phyloP scores from a whole-genome alignment of 2,329 filamentous ascomycete species.

The Pestalotiopsis sp. region DNA sequence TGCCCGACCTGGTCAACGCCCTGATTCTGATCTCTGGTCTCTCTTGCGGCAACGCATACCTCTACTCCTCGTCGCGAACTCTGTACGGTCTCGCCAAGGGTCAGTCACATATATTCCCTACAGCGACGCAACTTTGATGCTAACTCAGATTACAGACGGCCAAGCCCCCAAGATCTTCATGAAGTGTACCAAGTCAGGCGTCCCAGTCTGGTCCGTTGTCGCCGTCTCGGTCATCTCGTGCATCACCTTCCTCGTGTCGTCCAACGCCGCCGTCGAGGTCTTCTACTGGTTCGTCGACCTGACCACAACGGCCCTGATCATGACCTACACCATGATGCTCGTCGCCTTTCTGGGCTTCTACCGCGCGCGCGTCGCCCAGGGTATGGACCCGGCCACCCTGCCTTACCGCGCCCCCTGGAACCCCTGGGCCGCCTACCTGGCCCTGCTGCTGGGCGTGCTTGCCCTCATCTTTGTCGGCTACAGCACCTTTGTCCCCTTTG shows the following conservation, averaged over 20 bases:
- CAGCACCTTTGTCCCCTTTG: conserved; percentile 53
- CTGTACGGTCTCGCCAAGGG: conserved; percentile 28
- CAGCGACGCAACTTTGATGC: neutral
- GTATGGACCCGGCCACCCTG: conserved; percentile 45
- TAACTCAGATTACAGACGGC: conserved; percentile 19
- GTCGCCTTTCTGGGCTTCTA: conserved; percentile 48
- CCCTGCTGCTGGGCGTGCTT: conserved; percentile 43
- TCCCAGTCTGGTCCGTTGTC: conserved; percentile 40
- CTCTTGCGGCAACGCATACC: conserved; percentile 23
- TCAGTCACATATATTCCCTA: neutral
- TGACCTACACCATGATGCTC: conserved; percentile 47
- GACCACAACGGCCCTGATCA: conserved; percentile 38
- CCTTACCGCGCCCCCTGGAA: conserved; percentile 51
- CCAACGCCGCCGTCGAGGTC: conserved; percentile 35
- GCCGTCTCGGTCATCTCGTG: conserved; percentile 33
- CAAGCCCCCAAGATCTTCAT: conserved; percentile 39
- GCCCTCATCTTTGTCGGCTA: conserved; percentile 59
- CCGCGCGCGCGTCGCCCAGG: conserved; percentile 53
- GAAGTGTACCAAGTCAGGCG: conserved; percentile 41
- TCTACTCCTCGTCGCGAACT: conserved; percentile 20
- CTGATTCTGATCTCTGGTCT: conserved; percentile 26
- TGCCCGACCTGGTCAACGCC: conserved; percentile 61
- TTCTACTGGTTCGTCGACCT: conserved; percentile 43
- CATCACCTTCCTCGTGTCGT: conserved; percentile 39
- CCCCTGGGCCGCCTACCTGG: conserved; percentile 53